Evolutionary conservation across 1,284 basidiomycete genomes (phyloP), one percentile per base, ranked within the genome.

Genomic region (Boletus smithii): DNA sequence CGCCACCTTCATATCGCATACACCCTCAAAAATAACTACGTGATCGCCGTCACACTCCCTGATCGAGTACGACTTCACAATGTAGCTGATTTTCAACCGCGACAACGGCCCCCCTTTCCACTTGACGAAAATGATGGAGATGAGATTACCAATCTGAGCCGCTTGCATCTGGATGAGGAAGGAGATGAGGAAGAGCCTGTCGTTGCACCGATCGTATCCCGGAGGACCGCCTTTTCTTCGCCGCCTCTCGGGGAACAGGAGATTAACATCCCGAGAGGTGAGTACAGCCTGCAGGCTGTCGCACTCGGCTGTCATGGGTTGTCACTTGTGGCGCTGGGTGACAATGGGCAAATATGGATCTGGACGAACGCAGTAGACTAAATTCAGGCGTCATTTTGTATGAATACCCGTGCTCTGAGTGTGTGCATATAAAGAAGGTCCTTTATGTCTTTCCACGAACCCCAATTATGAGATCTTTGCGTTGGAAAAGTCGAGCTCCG

Each of bases 401-500:
- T 33, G 14, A 35, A n/a, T 36, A 24, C 13, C 29, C 30, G 16
- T 29, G 24, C 17, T 40, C 17, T 35, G 38, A 33, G 17, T 42
- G 37, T 36, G 23, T 26, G 22, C 16, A 42, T 24, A 53, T 2
- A 17, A 33, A 20, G n/a, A 44, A 18, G 16, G 14, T 14, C 5
- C 20, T 16, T 23, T 8, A 8, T 18, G 13, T 24, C 27, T 31
- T 35, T 23, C 30, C 6, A 29, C 16, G 13, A 40, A 44, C 16
- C 8, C 35, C 23, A n/a, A 16, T 68, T 73, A 91, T 53, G 84
- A 83, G 46, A 91, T 86, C 66, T 91, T 89, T 17, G 88, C 91
- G n/a, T 95, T 85, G 34, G 88, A 90, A 63, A 97, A 95, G 69
- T 97, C 95, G 66, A 97, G 79, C 67, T 97, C 94, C 2, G 94